Evolutionary conservation across 192 early-diverging fungal genomes (phyloP), one percentile per base, ranked within the genome.

Genomic region (Haplosporangium gracile): DNA sequence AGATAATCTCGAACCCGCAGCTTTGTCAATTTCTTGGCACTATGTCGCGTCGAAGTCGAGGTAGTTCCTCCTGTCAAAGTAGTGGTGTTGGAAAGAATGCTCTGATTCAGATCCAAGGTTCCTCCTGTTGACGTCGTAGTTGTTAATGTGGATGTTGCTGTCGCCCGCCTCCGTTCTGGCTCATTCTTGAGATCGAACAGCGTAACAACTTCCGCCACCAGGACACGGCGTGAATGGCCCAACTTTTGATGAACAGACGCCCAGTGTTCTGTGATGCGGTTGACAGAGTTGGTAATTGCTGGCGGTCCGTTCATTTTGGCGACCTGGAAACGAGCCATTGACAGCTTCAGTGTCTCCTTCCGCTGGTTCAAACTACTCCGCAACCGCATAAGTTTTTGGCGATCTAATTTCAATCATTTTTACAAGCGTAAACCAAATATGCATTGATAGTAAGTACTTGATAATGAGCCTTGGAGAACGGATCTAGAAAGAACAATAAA

Each of bases 181-280:
- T 84, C 75, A 32, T 43, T 73, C 40, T 89, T 91, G 38, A 93
- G 79, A n/a, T 93, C 91, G 82, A 91, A 93, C 40, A 91, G 73
- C 5, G 89, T 89, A 13, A 89, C 82, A 9, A 91, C 74, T 68
- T 93, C 90, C 8, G 85, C 83, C 13, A 93, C 88, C 18, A 93
- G 83, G 15, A 91, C 86, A 36, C 88, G 84, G 24, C 92, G 85
- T 39, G 90, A 88, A 24, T 84, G 82, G 0, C 77, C 79, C 13
- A 90, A 74, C 39, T 84, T 72, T 78, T 90, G 79, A 57, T 91
- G 90, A 11, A 68, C 85, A 34, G 83, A 79, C 0, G 83, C 84
- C 92, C 91, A 93, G 43, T 74, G 77, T 43, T 85, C 82, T 73
- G 76, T 88, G 57, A 75, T 88, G 29, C 65, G 75, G 22, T 53